These are phyloP conservation scores for Pseudogymnoascus sp. DNA, from an alignment of 2,329 filamentous ascomycete genomes.

Conservation along the genomic window DNA sequence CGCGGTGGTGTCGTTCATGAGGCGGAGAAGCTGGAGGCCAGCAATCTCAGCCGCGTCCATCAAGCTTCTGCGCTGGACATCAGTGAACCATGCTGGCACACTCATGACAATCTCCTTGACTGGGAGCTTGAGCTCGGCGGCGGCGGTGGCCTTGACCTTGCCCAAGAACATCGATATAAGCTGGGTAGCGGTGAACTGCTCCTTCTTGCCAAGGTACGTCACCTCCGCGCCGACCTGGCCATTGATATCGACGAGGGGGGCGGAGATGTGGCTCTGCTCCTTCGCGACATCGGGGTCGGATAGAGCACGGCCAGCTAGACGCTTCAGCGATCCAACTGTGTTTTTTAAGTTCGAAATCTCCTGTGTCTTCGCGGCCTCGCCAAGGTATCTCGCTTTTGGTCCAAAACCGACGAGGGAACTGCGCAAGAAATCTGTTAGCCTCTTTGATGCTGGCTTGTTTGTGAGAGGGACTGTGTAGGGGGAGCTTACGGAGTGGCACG, in stretches of 20 bases:
- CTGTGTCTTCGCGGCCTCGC: constrained; percentile 94
- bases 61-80: constrained; percentile 79
- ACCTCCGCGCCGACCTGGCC: constrained; percentile 95
- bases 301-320: constrained; percentile 78
- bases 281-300: constrained; percentile 87
- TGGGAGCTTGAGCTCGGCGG: constrained; percentile 78
- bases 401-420: constrained; percentile 94
- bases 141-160: constrained; percentile 85
- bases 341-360: constrained; percentile 99
- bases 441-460: background rate
- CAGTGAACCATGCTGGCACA: constrained; percentile 95
- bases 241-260: constrained; percentile 78
- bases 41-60: constrained; percentile 91
- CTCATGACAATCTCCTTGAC: constrained; percentile 92
- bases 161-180: constrained; percentile 90
- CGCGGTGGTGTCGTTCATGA: constrained; percentile 97
- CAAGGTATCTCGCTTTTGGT: constrained; percentile 86
- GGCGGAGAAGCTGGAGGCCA: constrained; percentile 80
- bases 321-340: constrained; percentile 87
- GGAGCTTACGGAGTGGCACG: constrained; percentile 85
- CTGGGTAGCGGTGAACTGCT: constrained; percentile 90
- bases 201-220: constrained; percentile 86
- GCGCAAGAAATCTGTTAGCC: constrained; percentile 16
- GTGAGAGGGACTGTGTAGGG: background rate
- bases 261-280: constrained; percentile 86